These are phyloP conservation scores for Lenzites betulinus DNA, from an alignment of 768 basidiomycete genomes.

Conservation along the genomic window DNA sequence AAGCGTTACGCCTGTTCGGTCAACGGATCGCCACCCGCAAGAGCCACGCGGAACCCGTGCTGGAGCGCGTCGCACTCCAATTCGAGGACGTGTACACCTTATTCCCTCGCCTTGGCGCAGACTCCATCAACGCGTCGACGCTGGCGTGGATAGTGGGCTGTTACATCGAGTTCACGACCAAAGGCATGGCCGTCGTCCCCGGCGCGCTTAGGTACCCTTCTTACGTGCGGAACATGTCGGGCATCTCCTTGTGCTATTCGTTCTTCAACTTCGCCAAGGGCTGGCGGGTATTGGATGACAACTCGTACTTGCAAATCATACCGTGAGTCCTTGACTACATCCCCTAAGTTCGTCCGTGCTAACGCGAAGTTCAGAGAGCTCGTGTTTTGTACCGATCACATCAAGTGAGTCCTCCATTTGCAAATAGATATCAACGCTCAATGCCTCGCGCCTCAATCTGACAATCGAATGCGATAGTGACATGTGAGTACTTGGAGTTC, in stretches of 20 bases:
- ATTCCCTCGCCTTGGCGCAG: conserved; percentile 32
- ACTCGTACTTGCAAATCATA: conserved; percentile 39
- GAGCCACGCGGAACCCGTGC: neutral
- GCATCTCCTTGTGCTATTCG: conserved; percentile 36
- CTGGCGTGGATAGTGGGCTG: conserved; percentile 38
- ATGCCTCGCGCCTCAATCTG: neutral
- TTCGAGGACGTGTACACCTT: conserved; percentile 15
- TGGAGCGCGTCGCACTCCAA: neutral
- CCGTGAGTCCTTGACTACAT: conserved; percentile 25
- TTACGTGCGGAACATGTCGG: conserved; percentile 32
- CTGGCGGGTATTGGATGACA: conserved; percentile 32
- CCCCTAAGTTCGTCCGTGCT: neutral
- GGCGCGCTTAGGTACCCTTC: conserved; percentile 31
- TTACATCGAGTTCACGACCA: conserved; percentile 36
- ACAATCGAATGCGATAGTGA: conserved; percentile 27
- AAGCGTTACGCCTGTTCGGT: neutral
- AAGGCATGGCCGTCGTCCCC: conserved; percentile 27
- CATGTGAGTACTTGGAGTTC: too few relatives aligned
- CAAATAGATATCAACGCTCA: neutral
- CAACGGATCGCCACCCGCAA: neutral
- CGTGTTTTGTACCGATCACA: conserved; percentile 33
- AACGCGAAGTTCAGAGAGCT: conserved; percentile 25
- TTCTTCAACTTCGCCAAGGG: conserved; percentile 30
- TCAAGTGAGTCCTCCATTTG: conserved; percentile 34
- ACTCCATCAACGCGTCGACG: conserved; percentile 31